A percentile compares a stretch with the other conserved stretches of the same genome.
phyloP scores from a whole-genome alignment of 192 early-diverging fungal genomes.

The Dissophora globulifera region DNA sequence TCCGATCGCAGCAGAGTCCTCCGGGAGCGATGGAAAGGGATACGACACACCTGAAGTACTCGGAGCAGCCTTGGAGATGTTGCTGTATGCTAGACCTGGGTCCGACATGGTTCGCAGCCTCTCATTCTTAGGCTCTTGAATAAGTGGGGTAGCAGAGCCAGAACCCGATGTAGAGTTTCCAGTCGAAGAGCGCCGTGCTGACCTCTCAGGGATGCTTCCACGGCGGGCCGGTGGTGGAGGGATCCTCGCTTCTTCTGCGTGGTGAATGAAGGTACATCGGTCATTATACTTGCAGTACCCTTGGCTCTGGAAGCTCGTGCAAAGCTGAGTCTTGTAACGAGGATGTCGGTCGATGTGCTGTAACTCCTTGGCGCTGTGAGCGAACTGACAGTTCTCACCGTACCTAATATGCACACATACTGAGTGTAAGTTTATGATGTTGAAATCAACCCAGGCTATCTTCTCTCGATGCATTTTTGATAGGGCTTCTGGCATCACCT shows the following conservation, averaged over 20 bases:
- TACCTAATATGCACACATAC: slow-evolving; percentile 66
- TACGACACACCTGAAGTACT: neutral
- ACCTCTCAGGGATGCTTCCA: neutral
- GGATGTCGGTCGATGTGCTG: slow-evolving; percentile 85
- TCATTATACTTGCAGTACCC: slow-evolving; percentile 94
- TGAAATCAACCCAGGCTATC: too few species aligned
- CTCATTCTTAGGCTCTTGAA: neutral
- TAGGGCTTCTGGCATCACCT: too few species aligned
- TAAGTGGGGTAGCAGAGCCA: neutral
- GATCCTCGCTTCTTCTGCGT: slow-evolving; percentile 60
- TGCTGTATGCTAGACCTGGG: slow-evolving; percentile 1
- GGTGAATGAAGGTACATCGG: slow-evolving; percentile 96
- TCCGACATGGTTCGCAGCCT: slow-evolving; percentile 8
- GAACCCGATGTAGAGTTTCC: neutral
- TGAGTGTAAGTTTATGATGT: neutral
- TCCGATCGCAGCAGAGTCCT: neutral
- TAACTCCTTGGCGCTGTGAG: slow-evolving; percentile 84
- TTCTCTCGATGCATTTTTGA: neutral
- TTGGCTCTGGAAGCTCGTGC: slow-evolving; percentile 88
- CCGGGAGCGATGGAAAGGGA: neutral
- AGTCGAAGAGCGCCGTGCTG: neutral
- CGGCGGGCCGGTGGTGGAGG: neutral
- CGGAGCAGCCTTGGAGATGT: neutral
- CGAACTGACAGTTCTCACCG: slow-evolving; percentile 94
- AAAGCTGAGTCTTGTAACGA: slow-evolving; percentile 96